Base-by-base conservation (phyloP, 2,329 filamentous ascomycete species). In the Stenocarpella maydis region DNA sequence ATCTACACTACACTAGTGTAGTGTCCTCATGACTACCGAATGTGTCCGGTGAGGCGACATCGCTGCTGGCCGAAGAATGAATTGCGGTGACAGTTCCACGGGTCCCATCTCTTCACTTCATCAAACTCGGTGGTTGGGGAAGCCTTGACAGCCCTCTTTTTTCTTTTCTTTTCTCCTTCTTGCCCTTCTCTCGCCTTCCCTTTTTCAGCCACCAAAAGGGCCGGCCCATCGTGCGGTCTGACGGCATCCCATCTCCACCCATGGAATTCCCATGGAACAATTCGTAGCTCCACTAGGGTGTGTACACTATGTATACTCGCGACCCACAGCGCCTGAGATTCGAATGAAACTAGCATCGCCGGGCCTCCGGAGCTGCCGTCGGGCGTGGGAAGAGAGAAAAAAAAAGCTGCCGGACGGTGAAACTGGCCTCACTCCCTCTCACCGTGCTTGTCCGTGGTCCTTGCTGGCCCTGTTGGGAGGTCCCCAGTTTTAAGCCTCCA, bases 231-330 rank as follows among this genome's bases (percentile, higher is more conserved):
- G 26, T 47, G 58, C 58, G 58, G 58, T 61, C 60, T 69, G 67
- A 58, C 67, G 49, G 49, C 49, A 39, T 28, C 53, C 19, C 63
- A 52, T 34, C 61, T 69, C 69, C 69, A 69, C 69, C 43, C 69
- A 60, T 71, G 21, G 69, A 71, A 71, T 67, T 69, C 69, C 67
- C 54, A 71, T 71, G 50, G 69, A 71, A 71, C 63, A 65, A 69
- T 67, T 64, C 53, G 39, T 49, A 26, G 55, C 67, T 65, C 67
- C 69, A 71, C 69, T 43, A n/a, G 37, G 47, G 49, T 37, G 43
- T 31, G 31, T 24, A 26, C 26, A n/a, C 26, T 4, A 2, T 7
- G 34, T 37, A 10, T 37, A 37, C 2, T 37, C 34, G 34, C 12
- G 54, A 53, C 54, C 67, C 69, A 69, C 69, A 26, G 45, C 65